Percentiles rank a stretch among this genome's conserved stretches.
Conservation (phyloP, 495 filamentous ascomycete species). For the Astrocystis sublimbata region DNA sequence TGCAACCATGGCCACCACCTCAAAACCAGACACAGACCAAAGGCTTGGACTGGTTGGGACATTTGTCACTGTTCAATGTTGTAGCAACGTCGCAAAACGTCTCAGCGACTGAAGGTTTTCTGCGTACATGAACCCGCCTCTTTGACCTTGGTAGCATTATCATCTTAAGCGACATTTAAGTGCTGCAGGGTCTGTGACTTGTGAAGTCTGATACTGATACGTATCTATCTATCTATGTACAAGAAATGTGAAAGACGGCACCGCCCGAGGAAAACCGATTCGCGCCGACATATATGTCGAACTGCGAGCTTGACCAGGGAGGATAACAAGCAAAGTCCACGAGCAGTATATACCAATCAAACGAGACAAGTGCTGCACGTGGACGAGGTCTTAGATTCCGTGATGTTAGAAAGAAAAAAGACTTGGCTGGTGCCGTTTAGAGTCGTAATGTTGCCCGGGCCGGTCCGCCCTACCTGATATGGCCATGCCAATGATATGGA, state of each 20-base stretch:
- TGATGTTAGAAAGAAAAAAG: conserved; percentile 49
- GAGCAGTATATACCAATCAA: conserved; percentile 53
- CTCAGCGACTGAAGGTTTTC: conserved; percentile 81
- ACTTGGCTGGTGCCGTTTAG: conserved; percentile 60
- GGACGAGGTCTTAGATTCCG: conserved; percentile 81
- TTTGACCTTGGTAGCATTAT: no score
- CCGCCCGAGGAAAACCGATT: conserved; percentile 75
- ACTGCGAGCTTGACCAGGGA: not conserved
- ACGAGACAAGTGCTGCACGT: not conserved
- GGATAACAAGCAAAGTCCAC: not conserved
- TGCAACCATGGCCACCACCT: not conserved
- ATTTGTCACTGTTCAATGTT: not conserved
- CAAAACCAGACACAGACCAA: not conserved
- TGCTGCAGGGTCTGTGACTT: conserved; percentile 69
- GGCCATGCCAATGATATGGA: not conserved
- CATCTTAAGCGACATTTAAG: no score
- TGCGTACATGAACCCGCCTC: no score
- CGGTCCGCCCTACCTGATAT: conserved; percentile 72
- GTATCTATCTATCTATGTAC: no score
- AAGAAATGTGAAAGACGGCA: no score
- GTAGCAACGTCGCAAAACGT: conserved; percentile 39
- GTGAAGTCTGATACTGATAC: conserved; percentile 76
- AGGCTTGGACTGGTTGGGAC: not conserved
- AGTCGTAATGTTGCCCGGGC: conserved; percentile 77
- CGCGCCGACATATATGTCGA: no score